Base-by-base conservation (phyloP, 306 rosid genomes). In the Gastrolobium villosum region DNA sequence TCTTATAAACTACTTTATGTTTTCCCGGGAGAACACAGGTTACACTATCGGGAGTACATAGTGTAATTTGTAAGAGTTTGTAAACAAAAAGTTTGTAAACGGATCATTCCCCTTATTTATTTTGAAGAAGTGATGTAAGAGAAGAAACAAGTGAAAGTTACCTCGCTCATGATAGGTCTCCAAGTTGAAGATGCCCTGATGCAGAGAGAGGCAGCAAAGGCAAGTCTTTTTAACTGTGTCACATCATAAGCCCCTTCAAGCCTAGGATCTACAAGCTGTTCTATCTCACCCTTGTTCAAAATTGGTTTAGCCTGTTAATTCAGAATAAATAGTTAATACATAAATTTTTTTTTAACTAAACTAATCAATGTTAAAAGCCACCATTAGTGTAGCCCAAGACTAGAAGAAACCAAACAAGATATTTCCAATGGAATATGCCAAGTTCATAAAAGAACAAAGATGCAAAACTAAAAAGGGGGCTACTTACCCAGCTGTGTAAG, bases 101-200 rank as follows among this genome's bases (percentile, higher is more conserved):
- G n/a, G n/a, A n/a, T n/a, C n/a, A n/a, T n/a, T n/a, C n/a, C n/a
- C n/a, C n/a, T 20, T 20, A 20, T 20, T 20, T 68, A 57, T 55
- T 55, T 44, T 71, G 39, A 44, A 34, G 52, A 37, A 50, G 55
- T 13, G 50, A 41, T 6, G 40, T 1, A 56, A 37, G 49, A 63
- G 11, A 76, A 52, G 71, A 10, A 46, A 32, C 45, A 60, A 34
- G 69, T 20, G 48, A 28, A 7, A 14, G 59, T 3, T 91, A 96
- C 99, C 98, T 96, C 87, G 15, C 70, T 89, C 88, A 93, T 93
- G 83, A 88, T 86, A 43, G 99, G 99, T 72, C 98, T 83, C 97
- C 97, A 91, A 60, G 82, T 79, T 2, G 98, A 80, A 50, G 94
- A 87, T 49, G 97, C 91, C 37, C 97, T 57, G 6, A 96, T 93